Conservation (phyloP, 2,329 filamentous ascomycete genomes). For the Pseudogymnoascus sp. region DNA sequence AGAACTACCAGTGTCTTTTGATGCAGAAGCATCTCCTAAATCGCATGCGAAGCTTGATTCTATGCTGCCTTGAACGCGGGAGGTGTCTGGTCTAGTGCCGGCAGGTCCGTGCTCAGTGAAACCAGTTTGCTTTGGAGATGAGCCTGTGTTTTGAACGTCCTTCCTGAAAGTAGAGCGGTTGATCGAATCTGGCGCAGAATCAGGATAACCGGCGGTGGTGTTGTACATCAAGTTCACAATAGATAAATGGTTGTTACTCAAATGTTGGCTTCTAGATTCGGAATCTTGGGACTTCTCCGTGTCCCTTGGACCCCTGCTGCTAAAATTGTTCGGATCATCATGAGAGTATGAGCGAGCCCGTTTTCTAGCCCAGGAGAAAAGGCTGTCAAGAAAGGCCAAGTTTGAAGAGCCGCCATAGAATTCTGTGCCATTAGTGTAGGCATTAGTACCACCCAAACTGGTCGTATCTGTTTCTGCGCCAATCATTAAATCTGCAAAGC, state of each 20-base stretch:
- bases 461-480: neutral
- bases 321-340: neutral
- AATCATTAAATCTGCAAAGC: neutral
- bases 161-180: neutral
- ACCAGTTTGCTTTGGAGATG: neutral
- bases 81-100: neutral
- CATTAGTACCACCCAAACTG: slow-evolving; percentile 22
- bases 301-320: neutral
- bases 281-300: too few species aligned
- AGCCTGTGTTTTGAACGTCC: neutral
- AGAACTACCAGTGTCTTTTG: neutral
- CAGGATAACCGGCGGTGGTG: neutral
- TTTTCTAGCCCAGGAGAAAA: neutral
- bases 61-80: neutral
- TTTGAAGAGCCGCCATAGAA: slow-evolving; percentile 26
- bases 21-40: neutral
- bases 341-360: neutral
- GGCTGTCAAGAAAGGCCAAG: slow-evolving; percentile 20
- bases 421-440: slow-evolving; percentile 25
- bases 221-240: neutral
- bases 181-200: neutral
- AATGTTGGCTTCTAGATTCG: neutral
- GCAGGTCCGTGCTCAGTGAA: neutral
- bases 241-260: neutral
- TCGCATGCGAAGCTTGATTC: neutral